phyloP scores from a whole-genome alignment of 2,329 filamentous ascomycete genomes.

The Cylindrodendrum hubeiense region DNA sequence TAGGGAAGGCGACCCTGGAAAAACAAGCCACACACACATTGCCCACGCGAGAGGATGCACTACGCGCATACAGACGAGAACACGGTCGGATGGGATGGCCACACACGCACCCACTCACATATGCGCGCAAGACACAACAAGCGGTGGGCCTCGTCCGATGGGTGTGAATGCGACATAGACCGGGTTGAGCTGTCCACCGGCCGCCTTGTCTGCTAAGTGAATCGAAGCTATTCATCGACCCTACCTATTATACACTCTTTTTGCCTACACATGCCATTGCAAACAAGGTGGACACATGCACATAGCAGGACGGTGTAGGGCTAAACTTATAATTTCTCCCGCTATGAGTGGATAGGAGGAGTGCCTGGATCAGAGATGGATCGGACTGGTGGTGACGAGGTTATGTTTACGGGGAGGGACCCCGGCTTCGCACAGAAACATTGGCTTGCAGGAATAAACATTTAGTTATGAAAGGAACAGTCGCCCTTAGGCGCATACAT shows the following conservation, averaged over 20 bases:
- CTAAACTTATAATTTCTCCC: not conserved
- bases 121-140: constrained; percentile 19
- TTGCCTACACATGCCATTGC: not conserved
- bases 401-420: not conserved
- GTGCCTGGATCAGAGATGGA: not conserved
- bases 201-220: not conserved
- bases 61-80: not conserved
- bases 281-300: not conserved
- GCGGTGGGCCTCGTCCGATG: not conserved
- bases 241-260: not conserved
- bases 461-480: not conserved
- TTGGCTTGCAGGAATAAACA: not conserved
- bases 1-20: not conserved
- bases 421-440: not conserved
- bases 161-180: not conserved
- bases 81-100: constrained; percentile 1
- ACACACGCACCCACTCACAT: constrained; percentile 6
- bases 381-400: not conserved
- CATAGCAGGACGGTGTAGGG: not conserved
- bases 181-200: not conserved
- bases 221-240: not conserved
- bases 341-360: not conserved
- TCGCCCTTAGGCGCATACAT: no score
- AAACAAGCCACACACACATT: not conserved
- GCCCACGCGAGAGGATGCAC: not conserved